A percentile compares a stretch with the other conserved stretches of the same genome.
Conservation (phyloP, 2,329 filamentous ascomycete genomes). For the Emydomyces testavorans region DNA sequence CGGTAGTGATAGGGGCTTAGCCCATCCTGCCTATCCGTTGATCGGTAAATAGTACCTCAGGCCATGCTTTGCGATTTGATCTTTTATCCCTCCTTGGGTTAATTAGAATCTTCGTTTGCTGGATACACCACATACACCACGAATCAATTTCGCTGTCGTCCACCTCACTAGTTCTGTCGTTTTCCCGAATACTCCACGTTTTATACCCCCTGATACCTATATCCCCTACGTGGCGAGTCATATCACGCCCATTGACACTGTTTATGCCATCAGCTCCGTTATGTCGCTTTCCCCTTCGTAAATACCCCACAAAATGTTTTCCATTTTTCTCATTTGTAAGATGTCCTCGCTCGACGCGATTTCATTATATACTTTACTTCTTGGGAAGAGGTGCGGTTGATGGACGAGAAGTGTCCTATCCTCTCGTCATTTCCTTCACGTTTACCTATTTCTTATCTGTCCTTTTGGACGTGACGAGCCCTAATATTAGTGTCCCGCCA, state of each 20-base stretch:
- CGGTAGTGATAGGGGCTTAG: conserved; percentile 10
- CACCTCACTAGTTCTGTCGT: not conserved
- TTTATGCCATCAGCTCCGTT: not conserved
- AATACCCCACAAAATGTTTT: not conserved
- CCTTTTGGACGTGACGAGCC: too few species aligned
- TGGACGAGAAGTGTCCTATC: not conserved
- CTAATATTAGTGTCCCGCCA: too few species aligned
- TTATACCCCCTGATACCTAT: not conserved
- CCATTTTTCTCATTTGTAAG: not conserved
- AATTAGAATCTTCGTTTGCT: not conserved
- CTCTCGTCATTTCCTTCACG: not conserved
- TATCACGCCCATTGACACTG: not conserved
- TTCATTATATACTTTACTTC: not conserved
- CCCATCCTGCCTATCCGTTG: too few species aligned
- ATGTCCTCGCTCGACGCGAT: conserved; percentile 4
- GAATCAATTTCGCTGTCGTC: not conserved
- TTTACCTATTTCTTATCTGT: not conserved
- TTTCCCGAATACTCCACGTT: not conserved
- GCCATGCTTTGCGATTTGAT: too few species aligned
- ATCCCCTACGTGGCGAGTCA: not conserved
- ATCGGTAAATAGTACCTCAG: too few species aligned
- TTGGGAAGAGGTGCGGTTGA: not conserved
- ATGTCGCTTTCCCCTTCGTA: not conserved
- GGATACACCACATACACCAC: conserved; percentile 2
- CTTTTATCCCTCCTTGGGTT: not conserved